Evolutionary conservation across 2,329 filamentous ascomycete species (phyloP).

Genomic region (Colletotrichum sublineola): DNA sequence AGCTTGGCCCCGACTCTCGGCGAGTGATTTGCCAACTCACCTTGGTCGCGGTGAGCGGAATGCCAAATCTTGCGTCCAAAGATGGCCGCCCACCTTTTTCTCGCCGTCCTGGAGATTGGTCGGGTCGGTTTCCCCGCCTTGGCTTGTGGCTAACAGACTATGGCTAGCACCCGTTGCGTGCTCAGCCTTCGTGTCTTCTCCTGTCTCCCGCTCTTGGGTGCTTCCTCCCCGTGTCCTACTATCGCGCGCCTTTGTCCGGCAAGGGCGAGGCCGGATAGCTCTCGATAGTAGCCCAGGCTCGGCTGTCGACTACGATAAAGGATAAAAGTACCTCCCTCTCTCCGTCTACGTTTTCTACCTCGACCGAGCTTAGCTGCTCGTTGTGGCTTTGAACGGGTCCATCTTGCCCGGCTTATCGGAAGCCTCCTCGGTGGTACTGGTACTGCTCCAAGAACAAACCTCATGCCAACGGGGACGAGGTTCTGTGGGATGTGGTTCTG

Average conservation of each 20-base stretch:
- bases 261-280: background rate
- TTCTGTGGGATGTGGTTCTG: background rate
- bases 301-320: background rate
- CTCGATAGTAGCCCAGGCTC: background rate
- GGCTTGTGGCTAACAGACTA: background rate
- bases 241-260: background rate
- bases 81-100: background rate
- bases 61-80: background rate
- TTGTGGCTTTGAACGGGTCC: conserved; percentile 1
- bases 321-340: background rate
- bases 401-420: background rate
- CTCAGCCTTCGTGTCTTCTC: background rate
- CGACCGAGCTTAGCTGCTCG: background rate
- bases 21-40: background rate
- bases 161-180: conserved; percentile 18
- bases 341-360: background rate
- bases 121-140: background rate
- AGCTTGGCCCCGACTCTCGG: background rate
- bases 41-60: background rate
- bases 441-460: background rate
- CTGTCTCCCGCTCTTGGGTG: background rate
- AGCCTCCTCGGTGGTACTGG: background rate
- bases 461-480: background rate
- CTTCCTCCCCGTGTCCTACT: background rate
- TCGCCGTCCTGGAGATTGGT: background rate